Evolutionary conservation across 129 eudicot genomes (phyloP), one percentile per base, ranked within the genome.

Genomic region (Scalesia atractyloides): DNA sequence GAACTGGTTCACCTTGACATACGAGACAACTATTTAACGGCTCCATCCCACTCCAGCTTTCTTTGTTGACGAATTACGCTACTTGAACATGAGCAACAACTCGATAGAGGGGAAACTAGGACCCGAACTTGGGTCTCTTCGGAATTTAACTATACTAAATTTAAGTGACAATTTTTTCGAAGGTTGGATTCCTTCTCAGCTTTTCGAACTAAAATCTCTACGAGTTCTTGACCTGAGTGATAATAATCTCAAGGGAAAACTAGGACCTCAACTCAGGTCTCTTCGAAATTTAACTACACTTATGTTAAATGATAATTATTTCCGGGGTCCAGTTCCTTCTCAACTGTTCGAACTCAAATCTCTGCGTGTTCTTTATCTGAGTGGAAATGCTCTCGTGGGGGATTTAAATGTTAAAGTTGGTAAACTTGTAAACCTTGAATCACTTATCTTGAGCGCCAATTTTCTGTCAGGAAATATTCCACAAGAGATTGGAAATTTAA

Each of bases 1-100:
- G 67, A 69, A 15, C 76, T 86, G 3, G 73, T 75, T 50, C 76
- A 78, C 30, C 88, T 86, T 39, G 92, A 86, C 66, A 72, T 84
- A 82, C 41, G 9, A 19, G 43, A 52, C 7, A 86, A 86, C 66
- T 64, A 34, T 34, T 81, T 86, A 64, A 52, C 44, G 86, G 88
- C 20, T 47, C 74, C 5, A 83, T 86, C 18, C 86, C 91, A 4
- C 14, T 9, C 1, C 53, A 71, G 11, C 26, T 86, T 62, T 86
- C 70, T 56, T 22, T 19, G 56, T 67, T 78, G 69, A 72, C 30
- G 53, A 68, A 37, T 9, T 86, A 15, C 57, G 47, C 18, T 84
- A 78, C 69, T 76, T 86, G 36, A 82, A 83, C 54, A 43, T 83
- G 73, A 86, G 82, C 65, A 18, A 47, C 19, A 86, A 86, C 63